A percentile compares a stretch with the other conserved stretches of the same genome.
phyloP scores from a whole-genome alignment of 2,329 filamentous ascomycete species.

The Colletotrichum scovillei region DNA sequence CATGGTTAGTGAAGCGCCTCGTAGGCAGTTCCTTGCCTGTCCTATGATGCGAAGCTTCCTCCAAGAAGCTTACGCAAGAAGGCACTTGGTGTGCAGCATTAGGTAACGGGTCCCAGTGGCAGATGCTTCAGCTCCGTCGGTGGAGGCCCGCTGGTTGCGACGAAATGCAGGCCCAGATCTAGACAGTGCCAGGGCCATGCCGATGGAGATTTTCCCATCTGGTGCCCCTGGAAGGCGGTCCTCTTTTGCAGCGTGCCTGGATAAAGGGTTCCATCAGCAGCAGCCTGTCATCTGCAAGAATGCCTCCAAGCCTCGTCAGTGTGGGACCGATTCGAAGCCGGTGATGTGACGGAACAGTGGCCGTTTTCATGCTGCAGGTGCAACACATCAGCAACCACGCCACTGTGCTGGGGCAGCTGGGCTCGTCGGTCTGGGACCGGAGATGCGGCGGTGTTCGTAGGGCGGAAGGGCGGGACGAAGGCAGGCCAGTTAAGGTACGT shows the following conservation, averaged over 20 bases:
- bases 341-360: constrained; percentile 28
- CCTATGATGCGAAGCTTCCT: neutral
- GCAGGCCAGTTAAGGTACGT: constrained; percentile 4
- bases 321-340: constrained; percentile 22
- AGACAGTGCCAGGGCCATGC: neutral
- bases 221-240: constrained; percentile 9
- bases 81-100: neutral
- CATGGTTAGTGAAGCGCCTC: neutral
- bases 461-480: neutral
- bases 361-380: constrained; percentile 30
- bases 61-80: neutral
- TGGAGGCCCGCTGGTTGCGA: constrained; percentile 10
- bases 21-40: neutral
- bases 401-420: constrained; percentile 10
- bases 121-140: neutral
- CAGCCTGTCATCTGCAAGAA: constrained; percentile 25
- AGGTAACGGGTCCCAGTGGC: neutral
- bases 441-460: constrained; percentile 12
- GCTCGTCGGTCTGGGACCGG: constrained; percentile 19
- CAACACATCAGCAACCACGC: constrained; percentile 19
- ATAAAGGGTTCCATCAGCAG: constrained; percentile 15
- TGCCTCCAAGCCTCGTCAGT: constrained; percentile 1
- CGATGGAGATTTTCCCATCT: neutral
- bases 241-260: constrained; percentile 15
- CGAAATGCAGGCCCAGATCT: constrained; percentile 2